Base-by-base conservation (phyloP, 129 eudicot species). In the Chrysanthemum makinoi region DNA sequence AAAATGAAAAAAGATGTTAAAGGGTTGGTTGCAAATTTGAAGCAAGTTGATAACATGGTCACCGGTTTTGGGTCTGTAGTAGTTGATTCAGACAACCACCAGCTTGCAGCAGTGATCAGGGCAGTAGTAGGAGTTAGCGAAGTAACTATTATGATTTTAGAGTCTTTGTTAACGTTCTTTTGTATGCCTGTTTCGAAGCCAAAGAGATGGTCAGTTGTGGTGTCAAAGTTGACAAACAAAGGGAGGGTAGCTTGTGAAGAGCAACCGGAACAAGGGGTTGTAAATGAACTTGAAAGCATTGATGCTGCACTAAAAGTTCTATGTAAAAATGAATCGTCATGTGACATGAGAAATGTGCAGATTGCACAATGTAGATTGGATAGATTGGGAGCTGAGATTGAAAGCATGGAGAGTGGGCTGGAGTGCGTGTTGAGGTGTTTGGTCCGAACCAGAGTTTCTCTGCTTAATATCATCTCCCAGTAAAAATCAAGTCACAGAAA, bases 181-280 rank as follows among this genome's bases (percentile, higher is more conserved):
- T 62, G 20, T 20, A 56, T 13, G 10, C 80, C 84, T 5, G 51
- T 47, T 75, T 75, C 61, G 6, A 80, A 75, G 80, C 62, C 64
- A 19, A 80, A 61, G 3, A 75, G 51, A 57, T 75, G 84, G 84
- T 80, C 84, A 30, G 11, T 75, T 35, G 62, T 62, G 28, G 67
- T 80, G 24, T 75, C 80, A 47, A 80, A 80, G 73, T 69, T 80
- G 77, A 75, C 64, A 26, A 72, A 65, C 54, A 80, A 75, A 50
- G 76, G 73, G 43, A 62, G 22, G 14, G 75, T 65, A 46, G 76
- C 68, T 24, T 74, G 72, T 62, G 80, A 74, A 56, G 75, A 22
- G 62, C 71, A 70, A 62, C 70, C n/a, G 69, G 75, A 80, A 62
- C 66, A 69, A 65, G 70, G 53, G 28, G 26, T 13, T 19, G 33